These are phyloP conservation scores for Ogataea methanolica DNA, from an alignment of 805 yeast species.

Conservation along the genomic window DNA sequence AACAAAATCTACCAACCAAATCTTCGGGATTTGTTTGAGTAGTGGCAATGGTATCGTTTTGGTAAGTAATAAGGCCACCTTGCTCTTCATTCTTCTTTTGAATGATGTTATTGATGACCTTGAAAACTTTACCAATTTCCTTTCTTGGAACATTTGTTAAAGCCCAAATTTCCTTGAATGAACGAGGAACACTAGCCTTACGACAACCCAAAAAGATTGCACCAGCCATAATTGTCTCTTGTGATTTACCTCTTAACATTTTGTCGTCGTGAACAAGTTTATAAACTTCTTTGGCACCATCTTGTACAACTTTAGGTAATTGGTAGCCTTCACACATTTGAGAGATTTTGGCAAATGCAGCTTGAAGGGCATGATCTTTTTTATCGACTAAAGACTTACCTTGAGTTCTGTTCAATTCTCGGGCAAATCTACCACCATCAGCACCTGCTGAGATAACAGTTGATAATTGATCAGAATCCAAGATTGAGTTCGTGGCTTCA, in stretches of 20 bases:
- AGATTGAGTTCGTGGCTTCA: conserved; percentile 88
- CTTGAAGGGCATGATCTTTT: conserved; percentile 80
- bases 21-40: conserved; percentile 92
- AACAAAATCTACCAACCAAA: conserved; percentile 91
- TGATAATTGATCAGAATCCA: conserved; percentile 87
- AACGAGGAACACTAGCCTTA: conserved; percentile 88
- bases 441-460: conserved; percentile 88
- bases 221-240: conserved; percentile 94
- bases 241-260: conserved; percentile 82
- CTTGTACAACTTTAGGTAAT: conserved; percentile 91
- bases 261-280: conserved; percentile 86
- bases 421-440: conserved; percentile 79
- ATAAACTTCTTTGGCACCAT: conserved; percentile 95
- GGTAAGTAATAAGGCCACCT: conserved; percentile 38
- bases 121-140: conserved; percentile 90
- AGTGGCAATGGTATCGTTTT: conserved; percentile 52
- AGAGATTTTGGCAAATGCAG: conserved; percentile 86
- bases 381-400: conserved; percentile 79
- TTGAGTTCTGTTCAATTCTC: conserved; percentile 89
- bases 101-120: conserved; percentile 62
- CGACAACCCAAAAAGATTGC: conserved; percentile 93
- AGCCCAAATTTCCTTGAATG: conserved; percentile 94
- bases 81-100: conserved; percentile 49
- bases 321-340: conserved; percentile 97
- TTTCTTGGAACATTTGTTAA: conserved; percentile 89